A percentile compares a stretch with the other conserved stretches of the same genome.
phyloP scores from a whole-genome alignment of 208 protist species.

The Trypanosoma platydactyli region DNA sequence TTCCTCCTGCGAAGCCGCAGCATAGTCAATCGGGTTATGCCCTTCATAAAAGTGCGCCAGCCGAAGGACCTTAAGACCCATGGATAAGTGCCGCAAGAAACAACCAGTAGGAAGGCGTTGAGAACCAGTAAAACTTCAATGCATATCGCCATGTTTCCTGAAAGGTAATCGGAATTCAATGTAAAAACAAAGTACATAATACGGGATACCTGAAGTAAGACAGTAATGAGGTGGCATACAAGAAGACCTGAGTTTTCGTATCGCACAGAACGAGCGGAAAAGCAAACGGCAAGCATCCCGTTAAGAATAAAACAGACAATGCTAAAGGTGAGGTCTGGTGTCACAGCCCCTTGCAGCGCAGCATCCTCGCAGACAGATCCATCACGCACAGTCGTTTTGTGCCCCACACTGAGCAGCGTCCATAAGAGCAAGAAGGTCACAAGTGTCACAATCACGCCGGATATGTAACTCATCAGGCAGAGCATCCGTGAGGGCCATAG shows the following conservation, averaged over 20 bases:
- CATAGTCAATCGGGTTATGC: constrained; percentile 40
- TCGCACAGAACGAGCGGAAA: constrained; percentile 50
- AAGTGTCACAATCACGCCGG: constrained; percentile 17
- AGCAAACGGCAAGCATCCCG: constrained; percentile 36
- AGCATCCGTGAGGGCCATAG: constrained; percentile 25
- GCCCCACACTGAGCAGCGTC: constrained; percentile 11
- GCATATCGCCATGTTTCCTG: neutral
- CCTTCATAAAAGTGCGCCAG: constrained; percentile 55
- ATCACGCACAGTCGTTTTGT: constrained; percentile 24
- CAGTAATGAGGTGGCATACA: constrained; percentile 43
- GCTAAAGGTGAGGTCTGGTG: constrained; percentile 47
- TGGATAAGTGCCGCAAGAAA: constrained; percentile 24
- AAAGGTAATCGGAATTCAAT: constrained; percentile 28
- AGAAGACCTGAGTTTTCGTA: constrained; percentile 56
- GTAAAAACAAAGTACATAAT: constrained; percentile 44
- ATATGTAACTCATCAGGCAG: constrained; percentile 42
- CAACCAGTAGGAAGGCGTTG: constrained; percentile 6
- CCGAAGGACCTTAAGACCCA: constrained; percentile 51
- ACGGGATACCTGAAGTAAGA: constrained; percentile 41
- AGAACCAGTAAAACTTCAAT: constrained; percentile 24
- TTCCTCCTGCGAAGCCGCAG: constrained; percentile 32
- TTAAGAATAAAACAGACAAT: constrained; percentile 51
- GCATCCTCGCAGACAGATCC: constrained; percentile 45
- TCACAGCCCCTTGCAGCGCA: constrained; percentile 30
- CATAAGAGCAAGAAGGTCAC: constrained; percentile 16